Conservation (phyloP, 192 early-diverging fungal genomes). For the Backusella tarrabulga region DNA sequence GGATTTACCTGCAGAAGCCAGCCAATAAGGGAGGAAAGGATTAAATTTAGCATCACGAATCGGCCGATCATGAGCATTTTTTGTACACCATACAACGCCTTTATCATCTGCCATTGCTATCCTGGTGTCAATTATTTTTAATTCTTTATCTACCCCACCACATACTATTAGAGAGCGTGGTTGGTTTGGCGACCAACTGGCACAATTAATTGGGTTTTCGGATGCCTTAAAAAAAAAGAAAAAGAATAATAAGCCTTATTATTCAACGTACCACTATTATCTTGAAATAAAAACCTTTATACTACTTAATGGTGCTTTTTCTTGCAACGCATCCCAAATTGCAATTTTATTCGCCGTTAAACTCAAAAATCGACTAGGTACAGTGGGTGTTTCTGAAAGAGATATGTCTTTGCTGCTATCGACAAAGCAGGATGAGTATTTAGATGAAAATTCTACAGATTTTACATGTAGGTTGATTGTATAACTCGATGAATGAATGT, state of each 20-base stretch:
- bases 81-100: conserved; percentile 14
- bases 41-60: conserved; percentile 19
- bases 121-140: conserved; percentile 40
- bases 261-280: no score
- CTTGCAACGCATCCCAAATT: conserved; percentile 17
- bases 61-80: conserved; percentile 5
- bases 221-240: not conserved
- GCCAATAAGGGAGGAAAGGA: conserved; percentile 38
- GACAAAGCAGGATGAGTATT: not conserved
- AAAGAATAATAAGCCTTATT: no score
- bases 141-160: conserved; percentile 12
- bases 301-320: not conserved
- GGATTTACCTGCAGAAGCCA: conserved; percentile 25
- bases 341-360: not conserved
- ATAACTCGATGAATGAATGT: not conserved
- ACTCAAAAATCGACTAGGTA: conserved; percentile 12
- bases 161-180: conserved; percentile 28
- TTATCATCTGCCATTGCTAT: conserved; percentile 34
- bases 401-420: not conserved
- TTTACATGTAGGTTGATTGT: conserved; percentile 16
- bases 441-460: conserved; percentile 5
- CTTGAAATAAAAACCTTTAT: not conserved
- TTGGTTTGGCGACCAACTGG: conserved; percentile 27
- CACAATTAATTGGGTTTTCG: conserved; percentile 3
- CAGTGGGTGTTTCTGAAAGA: not conserved